Percentiles rank a stretch among this genome's conserved stretches.
Evolutionary conservation across 257 asterid genomes (phyloP).

Genomic region (Lycium barbarum): DNA sequence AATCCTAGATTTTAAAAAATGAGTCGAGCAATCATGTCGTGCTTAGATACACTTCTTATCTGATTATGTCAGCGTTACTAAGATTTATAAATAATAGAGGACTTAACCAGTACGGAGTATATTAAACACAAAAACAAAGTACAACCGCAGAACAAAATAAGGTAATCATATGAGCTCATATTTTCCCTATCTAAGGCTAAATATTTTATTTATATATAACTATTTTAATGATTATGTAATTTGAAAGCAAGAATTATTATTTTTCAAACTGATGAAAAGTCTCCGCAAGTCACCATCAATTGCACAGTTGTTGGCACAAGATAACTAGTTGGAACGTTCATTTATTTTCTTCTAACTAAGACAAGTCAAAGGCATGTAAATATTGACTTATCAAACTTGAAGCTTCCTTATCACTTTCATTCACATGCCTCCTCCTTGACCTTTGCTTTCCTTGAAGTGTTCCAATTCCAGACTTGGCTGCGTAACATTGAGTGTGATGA

Average conservation of each 20-base stretch:
- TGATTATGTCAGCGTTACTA: background rate
- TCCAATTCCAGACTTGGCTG: background rate
- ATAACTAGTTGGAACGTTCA: background rate
- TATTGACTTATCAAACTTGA: background rate
- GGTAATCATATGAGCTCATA: background rate
- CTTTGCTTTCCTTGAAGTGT: background rate
- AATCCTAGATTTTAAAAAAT: background rate
- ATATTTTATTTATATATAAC: background rate
- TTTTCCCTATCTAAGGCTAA: background rate
- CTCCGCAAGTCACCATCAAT: background rate
- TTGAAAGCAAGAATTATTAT: background rate
- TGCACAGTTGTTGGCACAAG: background rate
- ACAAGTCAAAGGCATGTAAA: background rate
- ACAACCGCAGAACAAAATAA: background rate
- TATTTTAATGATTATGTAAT: background rate
- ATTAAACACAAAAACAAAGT: background rate
- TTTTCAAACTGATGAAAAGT: background rate
- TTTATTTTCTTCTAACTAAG: background rate
- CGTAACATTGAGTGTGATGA: background rate
- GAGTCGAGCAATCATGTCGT: background rate
- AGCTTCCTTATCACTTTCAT: constrained; percentile 3
- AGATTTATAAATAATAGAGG: background rate
- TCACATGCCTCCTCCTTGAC: constrained; percentile 19
- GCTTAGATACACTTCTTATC: background rate
- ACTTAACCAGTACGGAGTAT: background rate